These are phyloP conservation scores for Tetrahymena thermophila DNA, from an alignment of 73 alveolate species.

Conservation along the genomic window DNA sequence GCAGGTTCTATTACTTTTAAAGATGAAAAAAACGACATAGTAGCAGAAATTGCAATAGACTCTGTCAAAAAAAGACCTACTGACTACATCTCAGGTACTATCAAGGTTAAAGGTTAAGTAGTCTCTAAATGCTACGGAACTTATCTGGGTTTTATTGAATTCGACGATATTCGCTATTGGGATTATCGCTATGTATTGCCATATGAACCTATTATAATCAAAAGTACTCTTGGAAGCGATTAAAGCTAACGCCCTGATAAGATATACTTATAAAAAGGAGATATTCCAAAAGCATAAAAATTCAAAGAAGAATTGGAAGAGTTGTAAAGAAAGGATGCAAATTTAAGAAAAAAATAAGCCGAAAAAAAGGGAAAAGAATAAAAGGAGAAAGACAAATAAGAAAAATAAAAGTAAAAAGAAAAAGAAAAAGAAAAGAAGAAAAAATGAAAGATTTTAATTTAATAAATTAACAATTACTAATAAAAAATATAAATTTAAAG, in stretches of 20 bases:
- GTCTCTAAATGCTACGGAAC: conserved; percentile 75
- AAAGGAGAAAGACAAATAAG: not conserved
- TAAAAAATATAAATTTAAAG: not conserved
- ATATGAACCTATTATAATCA: conserved; percentile 14
- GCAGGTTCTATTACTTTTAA: conserved; percentile 56
- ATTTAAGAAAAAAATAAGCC: conserved; percentile 8
- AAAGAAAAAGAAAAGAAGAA: not conserved
- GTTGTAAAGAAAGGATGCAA: conserved; percentile 28
- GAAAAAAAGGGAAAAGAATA: not conserved
- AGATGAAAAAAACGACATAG: conserved; percentile 65
- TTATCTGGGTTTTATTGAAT: conserved; percentile 86
- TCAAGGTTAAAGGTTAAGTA: conserved; percentile 51
- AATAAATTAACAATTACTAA: too few relatives aligned
- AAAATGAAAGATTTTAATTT: not conserved
- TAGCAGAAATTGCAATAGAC: conserved; percentile 52
- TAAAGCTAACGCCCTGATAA: not conserved
- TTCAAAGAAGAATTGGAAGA: conserved; percentile 14
- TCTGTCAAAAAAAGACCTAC: conserved; percentile 44
- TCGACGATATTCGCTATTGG: conserved; percentile 89
- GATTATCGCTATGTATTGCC: conserved; percentile 66
- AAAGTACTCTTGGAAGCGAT: conserved; percentile 10
- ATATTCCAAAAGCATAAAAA: conserved; percentile 21
- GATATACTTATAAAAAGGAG: conserved; percentile 1
- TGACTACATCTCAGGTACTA: conserved; percentile 78
- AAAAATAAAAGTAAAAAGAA: not conserved